These are phyloP conservation scores for Theileria sp. DNA, from an alignment of 169 alveolate genomes.

Conservation along the genomic window DNA sequence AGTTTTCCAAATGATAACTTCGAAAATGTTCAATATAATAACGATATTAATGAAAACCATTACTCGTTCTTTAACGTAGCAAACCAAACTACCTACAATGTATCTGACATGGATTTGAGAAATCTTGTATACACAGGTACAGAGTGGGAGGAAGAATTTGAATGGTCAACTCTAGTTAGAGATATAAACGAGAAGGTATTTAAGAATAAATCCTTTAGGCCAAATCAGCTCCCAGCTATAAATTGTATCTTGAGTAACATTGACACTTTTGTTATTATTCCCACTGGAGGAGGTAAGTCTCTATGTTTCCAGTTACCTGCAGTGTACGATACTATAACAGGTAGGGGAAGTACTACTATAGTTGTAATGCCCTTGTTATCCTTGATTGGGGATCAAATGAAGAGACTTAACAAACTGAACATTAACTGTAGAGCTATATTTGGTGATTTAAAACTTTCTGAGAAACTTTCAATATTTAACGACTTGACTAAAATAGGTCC, in stretches of 20 bases:
- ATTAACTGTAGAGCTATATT: slow-evolving; percentile 59
- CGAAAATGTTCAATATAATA: not conserved
- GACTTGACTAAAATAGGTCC: slow-evolving; percentile 15
- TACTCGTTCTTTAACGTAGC: not conserved
- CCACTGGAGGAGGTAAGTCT: slow-evolving; percentile 98
- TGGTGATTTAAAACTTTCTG: slow-evolving; percentile 47
- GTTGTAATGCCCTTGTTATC: slow-evolving; percentile 91
- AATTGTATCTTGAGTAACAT: slow-evolving; percentile 86
- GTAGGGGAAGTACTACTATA: slow-evolving; percentile 81
- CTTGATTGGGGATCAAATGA: slow-evolving; percentile 90
- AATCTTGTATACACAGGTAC: slow-evolving; percentile 5
- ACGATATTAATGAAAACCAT: not conserved
- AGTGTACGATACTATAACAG: slow-evolving; percentile 65
- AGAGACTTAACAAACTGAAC: slow-evolving; percentile 48
- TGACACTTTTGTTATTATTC: slow-evolving; percentile 94
- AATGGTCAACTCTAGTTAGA: slow-evolving; percentile 65
- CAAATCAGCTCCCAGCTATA: slow-evolving; percentile 89
- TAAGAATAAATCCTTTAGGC: slow-evolving; percentile 75
- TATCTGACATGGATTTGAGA: slow-evolving; percentile 3
- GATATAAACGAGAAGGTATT: slow-evolving; percentile 68
- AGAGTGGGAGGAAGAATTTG: slow-evolving; percentile 61
- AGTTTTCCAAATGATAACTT: not conserved
- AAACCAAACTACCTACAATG: not conserved
- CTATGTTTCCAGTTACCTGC: slow-evolving; percentile 93
- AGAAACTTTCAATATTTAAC: slow-evolving; percentile 20